A percentile compares a stretch with the other conserved stretches of the same genome.
Conservation (phyloP, 2,329 filamentous ascomycete species). For the Bipolaris gigantea region DNA sequence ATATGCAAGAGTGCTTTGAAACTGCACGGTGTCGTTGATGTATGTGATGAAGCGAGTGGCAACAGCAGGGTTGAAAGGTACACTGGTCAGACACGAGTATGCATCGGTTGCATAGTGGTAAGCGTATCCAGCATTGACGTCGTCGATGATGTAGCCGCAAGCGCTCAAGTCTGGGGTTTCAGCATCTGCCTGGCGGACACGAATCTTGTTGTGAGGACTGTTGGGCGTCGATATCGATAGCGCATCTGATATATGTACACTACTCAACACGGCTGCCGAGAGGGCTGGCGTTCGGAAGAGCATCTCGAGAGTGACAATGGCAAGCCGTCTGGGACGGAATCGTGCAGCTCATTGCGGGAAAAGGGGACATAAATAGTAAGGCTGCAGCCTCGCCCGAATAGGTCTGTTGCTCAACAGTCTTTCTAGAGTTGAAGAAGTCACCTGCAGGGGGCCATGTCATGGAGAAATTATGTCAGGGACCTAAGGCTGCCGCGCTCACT, state of each 20-base stretch:
- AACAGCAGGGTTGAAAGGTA: slow-evolving; percentile 52
- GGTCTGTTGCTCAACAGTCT: neutral
- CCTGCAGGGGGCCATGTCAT: neutral
- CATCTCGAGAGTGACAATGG: neutral
- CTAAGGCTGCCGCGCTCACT: neutral
- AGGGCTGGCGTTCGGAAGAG: neutral
- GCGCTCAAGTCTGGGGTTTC: neutral
- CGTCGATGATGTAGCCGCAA: neutral
- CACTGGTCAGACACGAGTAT: slow-evolving; percentile 46
- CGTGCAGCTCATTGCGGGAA: neutral
- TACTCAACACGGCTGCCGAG: neutral
- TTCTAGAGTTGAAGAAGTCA: neutral
- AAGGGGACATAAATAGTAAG: neutral
- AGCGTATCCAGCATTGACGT: neutral
- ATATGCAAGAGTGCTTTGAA: slow-evolving; percentile 50
- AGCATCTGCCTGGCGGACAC: neutral
- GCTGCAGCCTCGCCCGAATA: neutral
- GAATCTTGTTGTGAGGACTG: neutral
- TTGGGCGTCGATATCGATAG: neutral
- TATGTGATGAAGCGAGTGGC: slow-evolving; percentile 51
- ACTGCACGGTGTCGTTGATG: slow-evolving; percentile 50
- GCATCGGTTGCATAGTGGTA: neutral
- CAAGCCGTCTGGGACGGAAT: neutral
- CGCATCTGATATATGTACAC: neutral
- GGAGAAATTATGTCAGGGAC: neutral